Percentiles rank a stretch among this genome's conserved stretches.
Evolutionary conservation across 192 early-diverging fungal genomes (phyloP).

Genomic region (Allomyces macrogynus): DNA sequence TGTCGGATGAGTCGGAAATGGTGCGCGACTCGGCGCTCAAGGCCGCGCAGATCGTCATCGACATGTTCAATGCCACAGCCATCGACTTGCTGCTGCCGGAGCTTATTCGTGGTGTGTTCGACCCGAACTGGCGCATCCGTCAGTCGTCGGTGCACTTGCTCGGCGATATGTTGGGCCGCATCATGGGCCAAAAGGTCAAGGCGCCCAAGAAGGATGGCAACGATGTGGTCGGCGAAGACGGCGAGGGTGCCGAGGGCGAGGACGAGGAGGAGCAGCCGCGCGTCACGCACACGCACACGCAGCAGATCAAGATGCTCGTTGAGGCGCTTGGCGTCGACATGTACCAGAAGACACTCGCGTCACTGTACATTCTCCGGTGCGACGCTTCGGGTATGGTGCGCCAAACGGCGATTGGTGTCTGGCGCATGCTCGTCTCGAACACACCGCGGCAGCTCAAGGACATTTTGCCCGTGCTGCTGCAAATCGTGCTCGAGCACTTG

Average conservation of each 20-base stretch:
- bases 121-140: constrained; percentile 91
- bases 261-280: constrained; percentile 3
- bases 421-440: constrained; percentile 89
- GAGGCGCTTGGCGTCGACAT: constrained; percentile 69
- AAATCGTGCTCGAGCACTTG: constrained; percentile 75
- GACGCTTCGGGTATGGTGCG: constrained; percentile 66
- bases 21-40: constrained; percentile 82
- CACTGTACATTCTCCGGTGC: constrained; percentile 78
- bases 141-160: constrained; percentile 83
- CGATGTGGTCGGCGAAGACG: constrained; percentile 37
- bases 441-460: constrained; percentile 94
- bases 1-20: constrained; percentile 88
- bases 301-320: constrained; percentile 18
- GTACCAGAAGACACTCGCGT: constrained; percentile 62
- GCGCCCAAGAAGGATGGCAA: constrained; percentile 23
- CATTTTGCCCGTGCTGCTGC: constrained; percentile 77
- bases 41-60: constrained; percentile 82
- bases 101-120: constrained; percentile 68
- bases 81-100: constrained; percentile 80
- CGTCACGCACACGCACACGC: constrained; percentile 4
- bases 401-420: constrained; percentile 70
- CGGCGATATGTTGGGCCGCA: constrained; percentile 80
- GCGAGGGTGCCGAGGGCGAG: constrained; percentile 2
- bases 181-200: constrained; percentile 63
- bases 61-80: constrained; percentile 68